phyloP scores from a whole-genome alignment of 2,329 filamentous ascomycete species.

The Calonectria naviculata region DNA sequence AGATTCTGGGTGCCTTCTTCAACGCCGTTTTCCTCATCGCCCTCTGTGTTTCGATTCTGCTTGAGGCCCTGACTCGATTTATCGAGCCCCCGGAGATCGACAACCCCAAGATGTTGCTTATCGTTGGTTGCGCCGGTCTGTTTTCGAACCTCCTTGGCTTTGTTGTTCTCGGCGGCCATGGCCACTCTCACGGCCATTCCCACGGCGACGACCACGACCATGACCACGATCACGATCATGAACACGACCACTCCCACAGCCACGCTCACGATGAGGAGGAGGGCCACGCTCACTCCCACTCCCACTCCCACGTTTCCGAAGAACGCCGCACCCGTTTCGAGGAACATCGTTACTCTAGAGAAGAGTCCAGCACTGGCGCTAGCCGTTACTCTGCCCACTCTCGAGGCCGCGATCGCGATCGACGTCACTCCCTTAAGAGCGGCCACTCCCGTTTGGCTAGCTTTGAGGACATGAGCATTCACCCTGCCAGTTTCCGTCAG shows the following conservation, averaged over 20 bases:
- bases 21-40: slow-evolving; percentile 98
- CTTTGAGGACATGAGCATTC: slow-evolving; percentile 82
- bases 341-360: slow-evolving; percentile 39
- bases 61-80: slow-evolving; percentile 93
- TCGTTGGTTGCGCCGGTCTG: slow-evolving; percentile 88
- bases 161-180: slow-evolving; percentile 92
- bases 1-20: slow-evolving; percentile 95
- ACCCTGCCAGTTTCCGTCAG: slow-evolving; percentile 90
- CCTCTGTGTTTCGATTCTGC: slow-evolving; percentile 93
- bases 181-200: slow-evolving; percentile 78
- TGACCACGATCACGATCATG: slow-evolving; percentile 47
- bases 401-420: slow-evolving; percentile 55
- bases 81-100: slow-evolving; percentile 89
- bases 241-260: slow-evolving; percentile 49
- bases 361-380: slow-evolving; percentile 40
- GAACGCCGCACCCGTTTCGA: slow-evolving; percentile 58
- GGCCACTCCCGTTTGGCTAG: slow-evolving; percentile 71
- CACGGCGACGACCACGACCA: slow-evolving; percentile 62
- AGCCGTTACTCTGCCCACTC: slow-evolving; percentile 47
- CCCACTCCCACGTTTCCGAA: slow-evolving; percentile 60
- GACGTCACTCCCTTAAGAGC: slow-evolving; percentile 58
- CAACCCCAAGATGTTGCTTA: slow-evolving; percentile 87
- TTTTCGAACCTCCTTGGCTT: slow-evolving; percentile 91
- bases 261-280: slow-evolving; percentile 60
- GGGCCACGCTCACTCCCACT: slow-evolving; percentile 56